These are phyloP conservation scores for Termitomyces sp. DNA, from an alignment of 768 basidiomycete genomes.

Conservation along the genomic window DNA sequence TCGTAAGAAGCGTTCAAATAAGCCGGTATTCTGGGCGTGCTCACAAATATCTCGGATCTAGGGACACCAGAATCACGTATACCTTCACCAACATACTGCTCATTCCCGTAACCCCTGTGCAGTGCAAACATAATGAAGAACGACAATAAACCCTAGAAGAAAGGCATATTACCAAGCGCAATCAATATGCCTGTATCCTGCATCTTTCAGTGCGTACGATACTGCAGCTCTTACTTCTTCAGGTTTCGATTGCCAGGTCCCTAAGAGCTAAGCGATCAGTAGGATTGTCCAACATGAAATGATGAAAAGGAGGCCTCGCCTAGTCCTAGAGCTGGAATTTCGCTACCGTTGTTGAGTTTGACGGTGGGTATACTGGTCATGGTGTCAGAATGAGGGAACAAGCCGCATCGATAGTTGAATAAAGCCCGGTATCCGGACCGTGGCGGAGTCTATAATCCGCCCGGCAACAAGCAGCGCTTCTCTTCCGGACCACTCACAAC, in stretches of 20 bases:
- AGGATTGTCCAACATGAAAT: neutral
- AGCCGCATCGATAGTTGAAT: neutral
- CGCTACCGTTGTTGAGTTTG: conserved; percentile 57
- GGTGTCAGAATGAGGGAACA: neutral
- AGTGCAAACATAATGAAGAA: neutral
- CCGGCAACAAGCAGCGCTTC: neutral
- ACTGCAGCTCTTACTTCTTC: conserved; percentile 75
- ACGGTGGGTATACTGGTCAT: conserved; percentile 24
- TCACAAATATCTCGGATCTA: conserved; percentile 56
- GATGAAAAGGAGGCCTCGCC: conserved; percentile 30
- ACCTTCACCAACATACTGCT: conserved; percentile 80
- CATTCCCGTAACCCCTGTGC: conserved; percentile 64
- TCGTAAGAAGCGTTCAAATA: neutral
- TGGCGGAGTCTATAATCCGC: neutral
- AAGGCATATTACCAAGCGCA: conserved; percentile 44
- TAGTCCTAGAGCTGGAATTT: conserved; percentile 56
- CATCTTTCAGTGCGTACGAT: conserved; percentile 63
- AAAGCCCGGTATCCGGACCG: neutral
- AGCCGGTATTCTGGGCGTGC: conserved; percentile 9
- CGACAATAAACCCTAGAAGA: neutral
- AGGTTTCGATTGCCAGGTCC: conserved; percentile 78
- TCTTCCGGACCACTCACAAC: no score
- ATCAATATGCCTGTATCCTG: conserved; percentile 75
- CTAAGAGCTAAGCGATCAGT: conserved; percentile 27
- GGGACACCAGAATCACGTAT: conserved; percentile 74